Percentiles rank a stretch among this genome's conserved stretches.
Evolutionary conservation across 1,139 yeast species (phyloP).

Genomic region (Taphrina deformans): DNA sequence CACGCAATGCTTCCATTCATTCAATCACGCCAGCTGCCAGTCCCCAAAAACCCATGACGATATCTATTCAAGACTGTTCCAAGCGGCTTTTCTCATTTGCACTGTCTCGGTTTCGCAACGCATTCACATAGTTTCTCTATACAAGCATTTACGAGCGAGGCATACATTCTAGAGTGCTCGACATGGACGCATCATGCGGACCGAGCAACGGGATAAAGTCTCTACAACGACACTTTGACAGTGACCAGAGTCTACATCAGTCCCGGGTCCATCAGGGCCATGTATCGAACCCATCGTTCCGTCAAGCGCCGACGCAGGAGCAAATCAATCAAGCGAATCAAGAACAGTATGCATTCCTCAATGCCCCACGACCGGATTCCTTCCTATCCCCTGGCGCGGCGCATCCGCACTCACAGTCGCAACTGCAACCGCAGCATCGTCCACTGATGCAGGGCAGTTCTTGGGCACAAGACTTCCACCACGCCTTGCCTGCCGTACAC

Average conservation of each 20-base stretch:
- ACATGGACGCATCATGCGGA: conserved; percentile 27
- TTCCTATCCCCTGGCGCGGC: background rate
- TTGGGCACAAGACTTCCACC: background rate
- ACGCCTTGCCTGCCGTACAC: background rate
- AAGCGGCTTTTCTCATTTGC: no score
- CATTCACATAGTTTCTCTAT: no score
- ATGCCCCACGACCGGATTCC: background rate
- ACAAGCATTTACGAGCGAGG: no score
- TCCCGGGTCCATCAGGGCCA: background rate
- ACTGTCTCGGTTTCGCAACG: no score
- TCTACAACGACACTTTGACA: conserved; percentile 19
- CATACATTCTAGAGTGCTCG: no score
- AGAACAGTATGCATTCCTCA: background rate
- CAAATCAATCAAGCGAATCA: background rate
- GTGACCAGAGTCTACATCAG: conserved; percentile 20
- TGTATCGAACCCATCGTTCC: background rate
- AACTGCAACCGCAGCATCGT: no score
- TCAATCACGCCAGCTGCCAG: background rate
- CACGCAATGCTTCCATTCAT: background rate
- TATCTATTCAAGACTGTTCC: no score
- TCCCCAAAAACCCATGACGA: no score
- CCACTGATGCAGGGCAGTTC: background rate
- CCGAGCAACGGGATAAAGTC: conserved; percentile 27
- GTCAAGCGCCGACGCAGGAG: conserved; percentile 6
- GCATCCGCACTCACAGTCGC: background rate